Percentiles rank a stretch among this genome's conserved stretches.
Conservation (phyloP, 441 rosid genomes). For the Populus hybrid region DNA sequence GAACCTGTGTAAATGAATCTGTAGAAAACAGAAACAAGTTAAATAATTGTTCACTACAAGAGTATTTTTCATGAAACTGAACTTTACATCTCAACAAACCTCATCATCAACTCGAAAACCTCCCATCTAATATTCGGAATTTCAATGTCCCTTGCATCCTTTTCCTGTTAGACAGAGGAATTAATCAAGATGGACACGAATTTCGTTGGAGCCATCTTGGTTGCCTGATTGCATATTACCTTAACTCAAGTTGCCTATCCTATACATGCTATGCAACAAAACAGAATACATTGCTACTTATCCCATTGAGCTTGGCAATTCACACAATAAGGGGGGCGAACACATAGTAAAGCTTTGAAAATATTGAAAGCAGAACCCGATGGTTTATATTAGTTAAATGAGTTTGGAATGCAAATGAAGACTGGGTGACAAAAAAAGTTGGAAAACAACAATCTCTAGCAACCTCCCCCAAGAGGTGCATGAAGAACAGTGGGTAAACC, state of each 20-base stretch:
- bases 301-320: background rate
- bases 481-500: background rate
- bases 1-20: constrained; percentile 98
- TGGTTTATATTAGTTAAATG: background rate
- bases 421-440: background rate
- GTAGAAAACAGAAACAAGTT: constrained; percentile 8
- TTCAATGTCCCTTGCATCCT: constrained; percentile 94
- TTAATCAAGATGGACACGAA: constrained; percentile 5
- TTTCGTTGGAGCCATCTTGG: background rate
- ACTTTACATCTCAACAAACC: constrained; percentile 41
- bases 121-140: constrained; percentile 99
- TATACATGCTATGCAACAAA: background rate
- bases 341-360: background rate
- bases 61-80: background rate
- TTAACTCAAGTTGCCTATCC: background rate
- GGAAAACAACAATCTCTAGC: background rate
- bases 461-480: background rate
- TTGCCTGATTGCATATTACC: background rate
- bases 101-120: constrained; percentile 99
- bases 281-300: background rate
- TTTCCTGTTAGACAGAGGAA: constrained; percentile 55
- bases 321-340: background rate
- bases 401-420: background rate
- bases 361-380: background rate
- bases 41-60: constrained; percentile 3